These are phyloP conservation scores for Ogataea nitratoaversa DNA, from an alignment of 805 yeast species.

Conservation along the genomic window DNA sequence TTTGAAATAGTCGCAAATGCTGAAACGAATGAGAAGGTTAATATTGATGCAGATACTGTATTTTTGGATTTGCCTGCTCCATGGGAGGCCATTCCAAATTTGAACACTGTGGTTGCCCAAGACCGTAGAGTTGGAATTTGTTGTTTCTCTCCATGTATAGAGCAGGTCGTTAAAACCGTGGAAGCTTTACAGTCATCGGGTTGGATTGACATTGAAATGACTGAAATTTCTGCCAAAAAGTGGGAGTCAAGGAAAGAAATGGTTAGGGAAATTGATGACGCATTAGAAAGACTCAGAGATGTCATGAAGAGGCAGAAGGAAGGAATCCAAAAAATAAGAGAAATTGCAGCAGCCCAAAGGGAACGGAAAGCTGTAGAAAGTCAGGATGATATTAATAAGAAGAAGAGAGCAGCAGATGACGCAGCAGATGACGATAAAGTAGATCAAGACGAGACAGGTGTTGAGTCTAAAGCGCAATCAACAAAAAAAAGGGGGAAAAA, in stretches of 20 bases:
- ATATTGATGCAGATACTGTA: constrained; percentile 63
- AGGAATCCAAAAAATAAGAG: constrained; percentile 55
- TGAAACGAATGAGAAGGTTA: constrained; percentile 24
- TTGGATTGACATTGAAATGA: constrained; percentile 87
- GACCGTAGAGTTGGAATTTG: constrained; percentile 65
- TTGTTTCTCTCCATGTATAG: constrained; percentile 97
- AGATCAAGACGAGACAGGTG: no score
- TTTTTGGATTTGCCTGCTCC: constrained; percentile 95
- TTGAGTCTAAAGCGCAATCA: constrained; percentile 8
- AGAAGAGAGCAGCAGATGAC: constrained; percentile 17
- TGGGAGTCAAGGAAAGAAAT: constrained; percentile 87
- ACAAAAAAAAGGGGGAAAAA: constrained; percentile 8
- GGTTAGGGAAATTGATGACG: constrained; percentile 78
- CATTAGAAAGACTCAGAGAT: constrained; percentile 72
- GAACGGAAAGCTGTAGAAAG: constrained; percentile 32
- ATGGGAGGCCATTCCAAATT: constrained; percentile 87
- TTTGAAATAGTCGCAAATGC: constrained; percentile 45
- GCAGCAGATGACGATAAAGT: constrained; percentile 15
- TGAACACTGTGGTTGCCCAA: constrained; percentile 52
- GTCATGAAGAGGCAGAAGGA: constrained; percentile 67
- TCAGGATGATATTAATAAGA: constrained; percentile 12
- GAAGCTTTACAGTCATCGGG: constrained; percentile 69
- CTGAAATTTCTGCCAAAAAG: constrained; percentile 77
- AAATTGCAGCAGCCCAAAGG: constrained; percentile 10
- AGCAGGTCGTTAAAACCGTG: constrained; percentile 88